These are phyloP conservation scores for Cerrena zonata DNA, from an alignment of 1,284 basidiomycete species.

Conservation along the genomic window DNA sequence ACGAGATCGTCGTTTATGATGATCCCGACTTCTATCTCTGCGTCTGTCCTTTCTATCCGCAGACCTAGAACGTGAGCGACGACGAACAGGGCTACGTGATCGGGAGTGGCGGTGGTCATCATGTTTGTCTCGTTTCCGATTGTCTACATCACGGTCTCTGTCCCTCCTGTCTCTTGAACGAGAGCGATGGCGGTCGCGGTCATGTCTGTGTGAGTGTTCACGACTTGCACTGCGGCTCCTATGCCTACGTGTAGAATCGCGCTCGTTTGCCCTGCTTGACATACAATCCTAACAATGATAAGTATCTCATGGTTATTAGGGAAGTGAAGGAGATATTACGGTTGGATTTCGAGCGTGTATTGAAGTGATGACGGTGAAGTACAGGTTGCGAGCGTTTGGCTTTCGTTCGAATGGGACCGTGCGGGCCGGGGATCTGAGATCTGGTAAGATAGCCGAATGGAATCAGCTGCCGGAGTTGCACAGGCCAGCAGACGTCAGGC, in stretches of 20 bases:
- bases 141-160: not conserved
- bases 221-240: conserved; percentile 10
- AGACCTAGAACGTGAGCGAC: conserved; percentile 24
- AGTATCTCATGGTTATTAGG: not conserved
- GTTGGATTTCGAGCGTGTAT: not conserved
- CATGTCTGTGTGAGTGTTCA: conserved; percentile 8
- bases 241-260: conserved; percentile 3
- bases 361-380: not conserved
- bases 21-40: conserved; percentile 12
- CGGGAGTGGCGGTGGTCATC: not conserved
- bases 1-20: conserved; percentile 31
- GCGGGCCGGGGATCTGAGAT: too few species aligned
- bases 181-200: conserved; percentile 8
- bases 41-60: conserved; percentile 8
- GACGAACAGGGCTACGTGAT: not conserved
- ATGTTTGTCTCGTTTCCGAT: not conserved
- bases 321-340: not conserved
- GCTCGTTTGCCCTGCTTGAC: conserved; percentile 14
- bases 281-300: conserved; percentile 15
- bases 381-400: too few species aligned
- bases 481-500: too few species aligned
- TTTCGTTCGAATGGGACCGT: too few species aligned
- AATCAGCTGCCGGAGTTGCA: too few species aligned
- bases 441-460: too few species aligned
- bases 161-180: conserved; percentile 4